phyloP scores from a whole-genome alignment of 768 basidiomycete species.

The Trametes sanguinea region DNA sequence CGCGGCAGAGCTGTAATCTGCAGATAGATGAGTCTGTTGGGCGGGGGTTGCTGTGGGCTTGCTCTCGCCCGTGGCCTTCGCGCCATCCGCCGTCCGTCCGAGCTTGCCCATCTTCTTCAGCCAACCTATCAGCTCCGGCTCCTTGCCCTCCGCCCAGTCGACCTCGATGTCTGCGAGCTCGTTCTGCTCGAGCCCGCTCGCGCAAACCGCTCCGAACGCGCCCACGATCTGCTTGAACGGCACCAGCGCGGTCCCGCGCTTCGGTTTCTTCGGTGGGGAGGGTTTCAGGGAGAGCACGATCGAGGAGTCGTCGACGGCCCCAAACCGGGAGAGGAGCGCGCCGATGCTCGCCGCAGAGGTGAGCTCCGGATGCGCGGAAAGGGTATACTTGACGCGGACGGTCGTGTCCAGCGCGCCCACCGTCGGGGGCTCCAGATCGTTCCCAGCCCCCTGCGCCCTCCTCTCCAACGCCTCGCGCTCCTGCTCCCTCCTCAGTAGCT shows the following conservation, averaged over 20 bases:
- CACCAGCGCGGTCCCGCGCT: constrained; percentile 68
- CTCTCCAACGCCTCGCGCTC: constrained; percentile 39
- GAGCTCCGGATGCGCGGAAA: constrained; percentile 59
- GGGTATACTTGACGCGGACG: constrained; percentile 66
- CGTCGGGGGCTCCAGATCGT: constrained; percentile 53
- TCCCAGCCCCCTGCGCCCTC: constrained; percentile 40
- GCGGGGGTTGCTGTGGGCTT: neutral
- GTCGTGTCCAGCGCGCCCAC: constrained; percentile 73
- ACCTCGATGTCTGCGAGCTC: constrained; percentile 67
- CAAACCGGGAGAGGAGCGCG: constrained; percentile 58
- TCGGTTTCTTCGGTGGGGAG: constrained; percentile 55
- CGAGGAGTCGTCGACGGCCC: constrained; percentile 59
- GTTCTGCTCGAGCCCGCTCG: constrained; percentile 49
- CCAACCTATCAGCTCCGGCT: constrained; percentile 74
- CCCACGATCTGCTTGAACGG: constrained; percentile 76
- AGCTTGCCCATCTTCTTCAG: constrained; percentile 50
- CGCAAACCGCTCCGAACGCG: constrained; percentile 76
- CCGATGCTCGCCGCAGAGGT: constrained; percentile 52
- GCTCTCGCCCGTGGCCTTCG: neutral
- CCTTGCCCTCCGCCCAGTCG: constrained; percentile 71
- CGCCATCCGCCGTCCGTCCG: neutral
- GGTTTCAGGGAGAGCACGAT: constrained; percentile 71
- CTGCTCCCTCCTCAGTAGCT: constrained; percentile 46
- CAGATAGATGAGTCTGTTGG: neutral
- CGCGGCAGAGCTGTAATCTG: neutral